These are phyloP conservation scores for Chytriomyces hyalinus DNA, from an alignment of 192 early-diverging fungal genomes.

Conservation along the genomic window DNA sequence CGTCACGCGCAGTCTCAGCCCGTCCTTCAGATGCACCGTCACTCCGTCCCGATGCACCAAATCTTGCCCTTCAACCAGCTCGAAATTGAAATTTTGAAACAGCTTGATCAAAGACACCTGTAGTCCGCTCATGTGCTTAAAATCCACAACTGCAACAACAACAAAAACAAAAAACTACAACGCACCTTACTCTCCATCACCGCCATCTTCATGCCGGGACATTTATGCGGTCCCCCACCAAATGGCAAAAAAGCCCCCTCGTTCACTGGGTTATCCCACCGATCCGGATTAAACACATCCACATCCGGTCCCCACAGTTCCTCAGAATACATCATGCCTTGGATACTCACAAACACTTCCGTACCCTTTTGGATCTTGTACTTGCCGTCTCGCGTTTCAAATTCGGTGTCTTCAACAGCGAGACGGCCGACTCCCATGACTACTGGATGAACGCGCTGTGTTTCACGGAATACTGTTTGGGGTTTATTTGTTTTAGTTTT, in stretches of 20 bases:
- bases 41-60: neutral
- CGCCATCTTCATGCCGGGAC: constrained; percentile 22
- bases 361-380: neutral
- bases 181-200: neutral
- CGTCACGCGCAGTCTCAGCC: neutral
- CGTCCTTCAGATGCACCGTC: constrained; percentile 5
- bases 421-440: neutral
- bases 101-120: constrained; percentile 13
- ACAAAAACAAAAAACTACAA: too few species aligned
- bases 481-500: too few species aligned
- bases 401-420: neutral
- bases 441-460: constrained; percentile 10
- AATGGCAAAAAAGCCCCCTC: neutral
- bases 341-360: neutral
- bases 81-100: neutral
- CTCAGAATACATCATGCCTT: neutral
- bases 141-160: too few species aligned
- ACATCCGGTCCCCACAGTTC: constrained; percentile 4
- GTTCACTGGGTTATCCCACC: neutral
- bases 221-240: constrained; percentile 3
- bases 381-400: neutral
- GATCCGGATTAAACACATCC: constrained; percentile 1
- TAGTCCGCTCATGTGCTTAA: too few species aligned
- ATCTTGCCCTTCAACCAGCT: constrained; percentile 4
- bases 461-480: constrained; percentile 4